Evolutionary conservation across 495 filamentous ascomycete species (phyloP), one percentile per base, ranked within the genome.

Genomic region (Penicillium coprophilum): DNA sequence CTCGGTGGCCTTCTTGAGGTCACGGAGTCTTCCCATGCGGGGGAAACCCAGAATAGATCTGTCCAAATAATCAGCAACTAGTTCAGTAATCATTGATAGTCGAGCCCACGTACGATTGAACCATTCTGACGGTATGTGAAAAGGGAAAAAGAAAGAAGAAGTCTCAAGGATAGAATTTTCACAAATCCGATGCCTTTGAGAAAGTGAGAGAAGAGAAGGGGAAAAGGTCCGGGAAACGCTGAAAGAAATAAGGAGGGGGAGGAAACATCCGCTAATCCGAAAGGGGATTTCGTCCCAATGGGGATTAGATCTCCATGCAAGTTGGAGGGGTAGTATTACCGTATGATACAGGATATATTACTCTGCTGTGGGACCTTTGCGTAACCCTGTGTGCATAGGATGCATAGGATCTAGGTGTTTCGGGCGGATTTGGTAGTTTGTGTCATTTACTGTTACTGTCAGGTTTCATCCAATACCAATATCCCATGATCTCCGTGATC

Each of bases 1-100:
- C 78, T 98, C 94, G 55, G 90, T 97, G 68, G 94, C 94, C 85
- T 98, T 98, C 89, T 98, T 98, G 71, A 98, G 87, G 82, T 98
- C 95, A 83, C 94, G 88, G 77, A 96, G 91, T 68, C 82, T 89
- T 78, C 94, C 94, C 90, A 97, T 96, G 73, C 94, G 94, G 77
- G 87, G 88, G 80, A 92, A 91, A 70, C 87, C 88, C 61, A 92
- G 83, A 73, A 91, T 77, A 45, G 88, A 82, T 60, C 70, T 75
- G 36, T 31, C n/a, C 12, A 39, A 19, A 3, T 7, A 21, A 58
- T 70, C 47, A 75, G 61, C 20, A 36, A 48, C 24, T 39, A 39
- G 30, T n/a, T 47, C n/a, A 9, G n/a, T 50, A 63, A 65, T 59
- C 68, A 47, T 62, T 71, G 21, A 19, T 46, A 17, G 11, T 20